Evolutionary conservation across 371 early-diverging fungal genomes (phyloP).

Genomic region (Zychaea mexicana): DNA sequence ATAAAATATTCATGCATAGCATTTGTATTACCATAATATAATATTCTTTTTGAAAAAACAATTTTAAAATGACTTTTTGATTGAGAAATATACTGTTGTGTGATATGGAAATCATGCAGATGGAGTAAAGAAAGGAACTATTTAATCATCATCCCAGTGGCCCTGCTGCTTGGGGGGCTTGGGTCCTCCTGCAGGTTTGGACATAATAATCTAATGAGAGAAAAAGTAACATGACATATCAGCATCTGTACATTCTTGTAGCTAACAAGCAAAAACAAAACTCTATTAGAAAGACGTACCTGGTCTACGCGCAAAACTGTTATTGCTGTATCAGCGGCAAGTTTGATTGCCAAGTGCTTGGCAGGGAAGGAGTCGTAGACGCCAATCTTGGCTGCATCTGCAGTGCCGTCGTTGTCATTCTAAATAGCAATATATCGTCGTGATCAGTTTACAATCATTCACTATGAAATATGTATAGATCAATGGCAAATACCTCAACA

Average conservation of each 20-base stretch:
- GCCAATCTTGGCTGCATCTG: constrained; percentile 78
- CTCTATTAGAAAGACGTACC: constrained; percentile 35
- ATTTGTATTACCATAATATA: neutral
- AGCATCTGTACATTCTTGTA: too few relatives aligned
- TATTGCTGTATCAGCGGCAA: constrained; percentile 93
- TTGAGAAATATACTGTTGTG: neutral
- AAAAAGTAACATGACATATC: too few relatives aligned
- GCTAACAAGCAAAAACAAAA: too few relatives aligned
- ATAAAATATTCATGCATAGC: too few relatives aligned
- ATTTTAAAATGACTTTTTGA: neutral
- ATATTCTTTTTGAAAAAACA: too few relatives aligned
- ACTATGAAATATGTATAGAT: constrained; percentile 4
- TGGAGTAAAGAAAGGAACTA: neutral
- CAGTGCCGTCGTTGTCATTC: constrained; percentile 72
- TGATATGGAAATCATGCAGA: neutral
- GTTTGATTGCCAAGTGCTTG: constrained; percentile 87
- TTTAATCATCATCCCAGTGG: constrained; percentile 92
- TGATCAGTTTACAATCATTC: constrained; percentile 15
- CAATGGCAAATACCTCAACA: constrained; percentile 70
- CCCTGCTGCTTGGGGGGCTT: constrained; percentile 88
- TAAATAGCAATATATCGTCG: constrained; percentile 8
- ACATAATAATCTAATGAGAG: constrained; percentile 87
- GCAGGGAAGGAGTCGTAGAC: constrained; percentile 83
- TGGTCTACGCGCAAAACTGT: constrained; percentile 96
- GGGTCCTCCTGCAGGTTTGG: constrained; percentile 96